Percentiles rank a stretch among this genome's conserved stretches.
phyloP scores from a whole-genome alignment of 2,329 filamentous ascomycete genomes.

The Cadophora sp. region DNA sequence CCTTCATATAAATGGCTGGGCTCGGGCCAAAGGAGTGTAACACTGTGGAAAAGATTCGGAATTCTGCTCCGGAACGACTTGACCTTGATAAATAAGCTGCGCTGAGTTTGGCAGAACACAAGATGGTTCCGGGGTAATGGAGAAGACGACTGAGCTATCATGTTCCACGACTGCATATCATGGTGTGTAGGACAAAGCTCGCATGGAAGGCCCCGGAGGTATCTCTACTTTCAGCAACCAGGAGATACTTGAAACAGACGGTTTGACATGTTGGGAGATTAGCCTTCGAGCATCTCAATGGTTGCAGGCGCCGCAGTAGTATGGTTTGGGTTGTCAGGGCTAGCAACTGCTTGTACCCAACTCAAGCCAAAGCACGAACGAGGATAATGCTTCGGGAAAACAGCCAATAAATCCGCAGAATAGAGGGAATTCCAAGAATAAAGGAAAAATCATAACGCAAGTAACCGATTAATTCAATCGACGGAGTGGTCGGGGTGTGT shows the following conservation, averaged over 20 bases:
- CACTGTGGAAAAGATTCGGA: background rate
- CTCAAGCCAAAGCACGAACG: no score
- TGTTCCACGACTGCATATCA: conserved; percentile 1
- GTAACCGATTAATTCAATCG: no score
- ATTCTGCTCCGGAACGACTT: background rate
- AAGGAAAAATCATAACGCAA: no score
- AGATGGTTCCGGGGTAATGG: background rate
- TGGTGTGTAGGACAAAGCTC: conserved; percentile 7
- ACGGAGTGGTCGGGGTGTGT: no score
- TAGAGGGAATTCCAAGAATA: no score
- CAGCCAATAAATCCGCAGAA: no score
- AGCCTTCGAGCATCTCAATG: no score
- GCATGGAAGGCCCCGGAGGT: background rate
- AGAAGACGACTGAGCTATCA: background rate
- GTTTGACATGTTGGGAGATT: no score
- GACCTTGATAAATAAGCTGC: background rate
- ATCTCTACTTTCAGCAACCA: background rate
- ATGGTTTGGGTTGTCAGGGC: background rate
- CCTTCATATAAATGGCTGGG: conserved; percentile 11
- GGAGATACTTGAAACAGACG: background rate
- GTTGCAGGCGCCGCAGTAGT: no score
- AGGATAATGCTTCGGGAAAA: no score
- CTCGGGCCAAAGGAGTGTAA: background rate
- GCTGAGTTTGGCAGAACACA: background rate
- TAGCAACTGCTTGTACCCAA: no score